Evolutionary conservation across 441 rosid species (phyloP).

Genomic region (Geranium incanum): DNA sequence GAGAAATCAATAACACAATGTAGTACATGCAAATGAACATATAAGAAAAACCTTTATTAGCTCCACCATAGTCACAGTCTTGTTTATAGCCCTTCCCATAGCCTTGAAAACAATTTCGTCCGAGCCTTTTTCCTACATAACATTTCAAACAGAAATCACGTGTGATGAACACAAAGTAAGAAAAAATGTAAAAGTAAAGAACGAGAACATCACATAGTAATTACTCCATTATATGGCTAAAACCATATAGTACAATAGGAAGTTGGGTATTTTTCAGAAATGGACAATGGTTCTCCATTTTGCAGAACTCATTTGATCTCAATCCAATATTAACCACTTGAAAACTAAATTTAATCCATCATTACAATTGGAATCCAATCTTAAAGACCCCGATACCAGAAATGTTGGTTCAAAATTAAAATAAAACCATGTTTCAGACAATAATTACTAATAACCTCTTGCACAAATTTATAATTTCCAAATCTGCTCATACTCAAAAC

Average conservation of each 20-base stretch:
- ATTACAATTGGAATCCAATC: neutral
- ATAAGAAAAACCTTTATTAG: slow-evolving; percentile 51
- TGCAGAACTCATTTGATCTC: neutral
- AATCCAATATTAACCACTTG: neutral
- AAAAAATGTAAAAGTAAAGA: neutral
- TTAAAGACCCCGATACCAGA: neutral
- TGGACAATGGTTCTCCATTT: neutral
- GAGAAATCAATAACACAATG: neutral
- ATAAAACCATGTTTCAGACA: neutral
- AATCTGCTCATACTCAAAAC: neutral
- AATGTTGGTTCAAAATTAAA: neutral
- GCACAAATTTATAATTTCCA: neutral
- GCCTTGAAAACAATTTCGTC: slow-evolving; percentile 79
- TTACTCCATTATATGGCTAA: neutral
- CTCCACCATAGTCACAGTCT: slow-evolving; percentile 85
- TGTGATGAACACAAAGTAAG: neutral
- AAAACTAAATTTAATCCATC: no score
- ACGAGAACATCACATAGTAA: no score
- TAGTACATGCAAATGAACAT: neutral
- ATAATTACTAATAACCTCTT: neutral
- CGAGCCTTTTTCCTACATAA: slow-evolving; percentile 63
- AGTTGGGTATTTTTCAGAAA: neutral
- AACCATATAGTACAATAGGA: neutral
- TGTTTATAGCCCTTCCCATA: slow-evolving; percentile 95
- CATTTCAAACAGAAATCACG: neutral